phyloP scores from a whole-genome alignment of 441 rosid genomes.

The Theobroma grandiflorum region DNA sequence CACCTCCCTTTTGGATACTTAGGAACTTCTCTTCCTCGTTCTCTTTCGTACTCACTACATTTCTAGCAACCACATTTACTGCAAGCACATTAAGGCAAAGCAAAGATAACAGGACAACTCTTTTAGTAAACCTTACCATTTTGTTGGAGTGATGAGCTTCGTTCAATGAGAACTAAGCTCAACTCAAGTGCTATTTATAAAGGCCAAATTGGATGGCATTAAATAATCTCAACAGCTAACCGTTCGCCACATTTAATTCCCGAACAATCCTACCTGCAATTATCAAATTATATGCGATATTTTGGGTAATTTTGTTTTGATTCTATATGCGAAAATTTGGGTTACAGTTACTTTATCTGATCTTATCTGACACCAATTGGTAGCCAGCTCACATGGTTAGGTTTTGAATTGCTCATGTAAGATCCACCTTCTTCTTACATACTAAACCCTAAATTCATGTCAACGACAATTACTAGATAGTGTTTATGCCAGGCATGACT shows the following conservation, averaged over 20 bases:
- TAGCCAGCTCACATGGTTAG: conserved; percentile 1
- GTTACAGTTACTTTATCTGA: neutral
- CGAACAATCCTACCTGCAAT: neutral
- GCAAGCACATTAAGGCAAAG: conserved; percentile 58
- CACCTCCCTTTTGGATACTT: conserved; percentile 43
- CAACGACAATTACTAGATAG: too few species aligned
- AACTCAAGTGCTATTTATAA: conserved; percentile 32
- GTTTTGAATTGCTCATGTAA: neutral
- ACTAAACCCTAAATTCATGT: too few species aligned
- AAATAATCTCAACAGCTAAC: conserved; percentile 58
- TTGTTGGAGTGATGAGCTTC: conserved; percentile 18
- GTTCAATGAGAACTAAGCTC: conserved; percentile 24
- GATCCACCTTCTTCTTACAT: neutral
- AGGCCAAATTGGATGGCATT: conserved; percentile 35
- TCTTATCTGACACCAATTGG: neutral
- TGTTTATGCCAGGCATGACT: too few species aligned
- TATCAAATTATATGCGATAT: neutral
- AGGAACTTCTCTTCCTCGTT: conserved; percentile 45
- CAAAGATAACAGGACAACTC: conserved; percentile 50
- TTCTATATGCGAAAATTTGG: neutral
- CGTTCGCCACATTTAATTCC: conserved; percentile 32
- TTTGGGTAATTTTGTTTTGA: neutral
- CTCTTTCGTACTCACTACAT: conserved; percentile 33
- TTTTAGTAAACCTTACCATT: conserved; percentile 45
- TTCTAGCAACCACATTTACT: conserved; percentile 52